Conservation (phyloP, 2,329 filamentous ascomycete genomes). For the Alternaria arbusti region DNA sequence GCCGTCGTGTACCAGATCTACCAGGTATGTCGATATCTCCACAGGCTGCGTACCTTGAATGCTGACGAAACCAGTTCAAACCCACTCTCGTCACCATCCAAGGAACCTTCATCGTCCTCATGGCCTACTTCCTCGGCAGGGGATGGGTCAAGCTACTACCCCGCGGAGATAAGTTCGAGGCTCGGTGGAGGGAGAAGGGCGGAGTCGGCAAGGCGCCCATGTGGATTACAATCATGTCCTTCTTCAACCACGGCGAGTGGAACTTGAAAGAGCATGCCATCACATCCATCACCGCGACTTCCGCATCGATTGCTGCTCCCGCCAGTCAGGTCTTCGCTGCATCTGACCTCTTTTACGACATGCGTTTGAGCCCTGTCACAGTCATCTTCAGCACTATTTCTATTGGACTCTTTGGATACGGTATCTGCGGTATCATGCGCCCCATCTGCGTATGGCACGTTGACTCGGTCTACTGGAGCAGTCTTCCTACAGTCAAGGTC, state of each 20-base stretch:
- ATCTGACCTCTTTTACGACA: slow-evolving; percentile 18
- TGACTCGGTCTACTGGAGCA: slow-evolving; percentile 24
- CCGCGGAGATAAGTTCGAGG: slow-evolving; percentile 21
- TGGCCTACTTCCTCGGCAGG: slow-evolving; percentile 20
- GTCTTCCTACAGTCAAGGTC: slow-evolving; percentile 22
- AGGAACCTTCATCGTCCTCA: slow-evolving; percentile 23
- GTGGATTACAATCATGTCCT: slow-evolving; percentile 19
- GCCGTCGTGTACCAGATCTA: slow-evolving; percentile 24
- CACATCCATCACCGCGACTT: slow-evolving; percentile 21
- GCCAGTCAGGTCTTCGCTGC: slow-evolving; percentile 22
- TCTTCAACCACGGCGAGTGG: slow-evolving; percentile 21
- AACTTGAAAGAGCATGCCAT: slow-evolving; percentile 21
- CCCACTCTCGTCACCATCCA: slow-evolving; percentile 20
- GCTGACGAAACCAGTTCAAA: slow-evolving; percentile 18
- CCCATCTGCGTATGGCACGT: slow-evolving; percentile 24
- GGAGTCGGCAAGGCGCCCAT: slow-evolving; percentile 13
- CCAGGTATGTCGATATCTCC: not conserved
- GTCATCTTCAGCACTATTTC: slow-evolving; percentile 23
- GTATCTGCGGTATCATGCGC: slow-evolving; percentile 20
- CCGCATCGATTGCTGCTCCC: slow-evolving; percentile 21
- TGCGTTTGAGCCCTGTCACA: slow-evolving; percentile 16
- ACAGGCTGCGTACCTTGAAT: not conserved
- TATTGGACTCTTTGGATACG: slow-evolving; percentile 22
- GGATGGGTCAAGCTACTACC: slow-evolving; percentile 18
- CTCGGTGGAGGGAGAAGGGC: slow-evolving; percentile 18